Evolutionary conservation across 1,139 yeast genomes (phyloP), one percentile per base, ranked within the genome.

Genomic region (Yamadazyma triangularis): DNA sequence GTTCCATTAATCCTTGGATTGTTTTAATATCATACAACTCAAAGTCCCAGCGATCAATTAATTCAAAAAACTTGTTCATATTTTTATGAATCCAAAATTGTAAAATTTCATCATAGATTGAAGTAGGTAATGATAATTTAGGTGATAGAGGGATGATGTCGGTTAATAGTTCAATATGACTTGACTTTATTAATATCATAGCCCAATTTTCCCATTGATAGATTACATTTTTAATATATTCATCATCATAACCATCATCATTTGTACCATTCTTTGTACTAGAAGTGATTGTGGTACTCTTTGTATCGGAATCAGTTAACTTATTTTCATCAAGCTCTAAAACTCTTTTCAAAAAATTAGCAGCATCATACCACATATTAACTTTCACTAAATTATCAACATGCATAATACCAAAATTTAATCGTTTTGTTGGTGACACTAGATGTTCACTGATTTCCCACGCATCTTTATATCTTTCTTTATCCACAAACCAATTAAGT

Each of bases 121-220:
- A 39, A 23, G 48, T 41, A 15, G 64, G 54, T 12, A 75, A 42
- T 23, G 64, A 57, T 30, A 75, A 48, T 23, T 53, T 56, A 1
- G 64, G 49, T 19, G 59, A 47, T 2, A 48, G 42, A 0, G 95
- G 95, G 3, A 88, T 51, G 0, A 64, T 53, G 1, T 67, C 66
- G 0, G 80, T 73, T 13, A 86, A 54, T 4, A 58, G 58, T 4
- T 54, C 58, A 4, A 70, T 55, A 33, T 80, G 75, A 2, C 60
- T 65, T 1, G 74, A 58, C 4, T 70, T 62, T 2, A 78, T 56
- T 40, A 79, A 82, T 9, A 68, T 70, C 39, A 60, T 54, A 6
- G 82, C 58, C 80, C 88, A 81, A 21, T 60, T 60, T 32, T 74
- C 74, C 96, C 96, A 88, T 39, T 78, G 78, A 10, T 58, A 56